Evolutionary conservation across 1,284 basidiomycete species (phyloP).

Genomic region (Rhodofomes roseus): DNA sequence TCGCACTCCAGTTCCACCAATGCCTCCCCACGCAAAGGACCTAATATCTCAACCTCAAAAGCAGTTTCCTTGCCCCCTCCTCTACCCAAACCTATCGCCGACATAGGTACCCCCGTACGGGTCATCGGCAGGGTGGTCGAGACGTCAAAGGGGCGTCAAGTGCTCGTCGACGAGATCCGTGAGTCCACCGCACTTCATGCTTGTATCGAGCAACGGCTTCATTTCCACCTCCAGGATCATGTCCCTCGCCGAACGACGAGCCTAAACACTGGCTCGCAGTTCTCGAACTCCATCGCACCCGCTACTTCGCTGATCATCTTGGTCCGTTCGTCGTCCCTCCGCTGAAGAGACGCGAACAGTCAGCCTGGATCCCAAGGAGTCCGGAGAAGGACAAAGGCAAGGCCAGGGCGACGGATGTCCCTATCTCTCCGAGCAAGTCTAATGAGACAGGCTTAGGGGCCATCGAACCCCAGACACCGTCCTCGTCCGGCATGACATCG

Average conservation of each 20-base stretch:
- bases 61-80: slow-evolving; percentile 8
- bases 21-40: not conserved
- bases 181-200: slow-evolving; percentile 4
- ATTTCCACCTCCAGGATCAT: slow-evolving; percentile 33
- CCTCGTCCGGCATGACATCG: not conserved
- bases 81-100: slow-evolving; percentile 36
- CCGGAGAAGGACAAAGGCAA: slow-evolving; percentile 1
- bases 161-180: slow-evolving; percentile 41
- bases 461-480: slow-evolving; percentile 15
- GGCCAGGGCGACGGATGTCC: not conserved
- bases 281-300: slow-evolving; percentile 45
- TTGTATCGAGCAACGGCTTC: not conserved
- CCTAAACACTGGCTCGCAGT: slow-evolving; percentile 55
- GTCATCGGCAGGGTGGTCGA: slow-evolving; percentile 46
- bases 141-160: slow-evolving; percentile 40
- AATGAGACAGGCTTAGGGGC: not conserved
- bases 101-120: slow-evolving; percentile 45
- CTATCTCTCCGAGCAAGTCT: not conserved
- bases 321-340: slow-evolving; percentile 45
- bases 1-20: not conserved
- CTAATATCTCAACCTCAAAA: slow-evolving; percentile 8
- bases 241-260: slow-evolving; percentile 54
- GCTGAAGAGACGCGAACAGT: slow-evolving; percentile 10
- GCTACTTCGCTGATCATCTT: slow-evolving; percentile 39
- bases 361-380: not conserved